Evolutionary conservation across 306 rosid genomes (phyloP), one percentile per base, ranked within the genome.

Genomic region (Notholithocarpus densiflorus): DNA sequence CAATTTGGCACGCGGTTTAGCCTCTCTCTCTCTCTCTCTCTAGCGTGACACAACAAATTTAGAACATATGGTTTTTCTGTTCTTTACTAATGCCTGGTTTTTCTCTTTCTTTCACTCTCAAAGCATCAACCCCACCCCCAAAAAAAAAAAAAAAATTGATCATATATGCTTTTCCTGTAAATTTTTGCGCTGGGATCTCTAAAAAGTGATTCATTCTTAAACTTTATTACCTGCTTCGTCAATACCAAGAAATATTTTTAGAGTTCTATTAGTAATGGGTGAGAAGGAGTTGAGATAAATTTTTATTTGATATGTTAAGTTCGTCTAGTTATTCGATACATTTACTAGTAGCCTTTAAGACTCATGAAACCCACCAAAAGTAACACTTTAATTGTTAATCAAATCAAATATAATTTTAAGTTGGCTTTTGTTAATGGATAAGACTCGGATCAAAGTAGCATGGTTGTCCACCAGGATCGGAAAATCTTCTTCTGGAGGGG

Each of bases 11-110:
- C 17, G 5, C 4, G 53, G 53, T 11, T 48, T 13, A 48, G 17
- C 53, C 15, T 12, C 17, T 48, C 53, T 48, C 52, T 57, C 64
- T 21, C 62, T 56, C n/a, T 24, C 43, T 31, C 7, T 68, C 8
- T 62, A 13, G 81, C 24, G 68, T 77, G 53, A 48, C 17, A 2
- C 53, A 12, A 48, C 81, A 53, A 77, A 77, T 68, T 55, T 17
- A 32, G 74, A 55, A 20, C 29, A 29, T 45, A 53, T 5, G 66
- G 11, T 23, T 23, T 57, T 57, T 26, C 14, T 57, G 31, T 57
- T 57, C 11, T 57, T 10, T 21, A 34, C 8, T 6, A 21, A 20
- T 56, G 9, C 20, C 11, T 56, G 10, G 1, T 18, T 52, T 15
- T 2, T 68, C 24, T 14, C 20, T 56, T 68, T 59, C 40, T 57